Base-by-base conservation (phyloP, 306 rosid genomes). In the Phaseolus lunatus region DNA sequence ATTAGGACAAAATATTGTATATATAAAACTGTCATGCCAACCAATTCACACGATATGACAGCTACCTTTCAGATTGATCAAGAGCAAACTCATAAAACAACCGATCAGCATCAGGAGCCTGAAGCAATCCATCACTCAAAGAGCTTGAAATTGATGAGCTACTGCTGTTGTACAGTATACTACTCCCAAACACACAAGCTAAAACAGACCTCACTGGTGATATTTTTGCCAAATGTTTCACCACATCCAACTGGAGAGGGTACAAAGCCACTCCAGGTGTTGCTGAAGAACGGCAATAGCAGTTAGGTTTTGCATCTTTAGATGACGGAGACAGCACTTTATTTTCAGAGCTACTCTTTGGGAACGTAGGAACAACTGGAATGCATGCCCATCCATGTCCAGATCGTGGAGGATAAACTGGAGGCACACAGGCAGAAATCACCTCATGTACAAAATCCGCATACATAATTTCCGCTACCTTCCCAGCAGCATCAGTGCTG, bases 331-430 rank as follows among this genome's bases (percentile, higher is more conserved):
- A 94, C 39, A 89, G 83, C 56, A 85, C 83, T 92, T 84, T 94
- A 78, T 83, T 85, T 77, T 92, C 98, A 33, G 97, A 92, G 78
- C 92, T 84, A 78, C 88, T 86, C 84, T 84, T 88, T 13, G 90
- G 82, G 82, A 86, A 88, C 31, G 92, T 77, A 80, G 98, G 96
- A 80, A 88, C 76, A 78, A 90, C 89, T 0, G 97, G 98, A 87
- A 94, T 94, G 82, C 98, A 89, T 14, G 97, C 98, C 98, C 98
- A 94, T 61, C 97, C 98, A 82, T 87, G 88, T 66, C 98, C 98
- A 84, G 95, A 89, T 29, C 97, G 89, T 1, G 98, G 98, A 70
- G 97, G 97, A 78, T 81, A 94, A 76, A 94, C 98, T 44, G 97
- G 94, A 83, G 97, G 97, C 75, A 94, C 98, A 77, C 98, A 92